Percentiles rank a stretch among this genome's conserved stretches.
phyloP scores from a whole-genome alignment of 768 basidiomycete genomes.

The Tricholoma saponaceum region DNA sequence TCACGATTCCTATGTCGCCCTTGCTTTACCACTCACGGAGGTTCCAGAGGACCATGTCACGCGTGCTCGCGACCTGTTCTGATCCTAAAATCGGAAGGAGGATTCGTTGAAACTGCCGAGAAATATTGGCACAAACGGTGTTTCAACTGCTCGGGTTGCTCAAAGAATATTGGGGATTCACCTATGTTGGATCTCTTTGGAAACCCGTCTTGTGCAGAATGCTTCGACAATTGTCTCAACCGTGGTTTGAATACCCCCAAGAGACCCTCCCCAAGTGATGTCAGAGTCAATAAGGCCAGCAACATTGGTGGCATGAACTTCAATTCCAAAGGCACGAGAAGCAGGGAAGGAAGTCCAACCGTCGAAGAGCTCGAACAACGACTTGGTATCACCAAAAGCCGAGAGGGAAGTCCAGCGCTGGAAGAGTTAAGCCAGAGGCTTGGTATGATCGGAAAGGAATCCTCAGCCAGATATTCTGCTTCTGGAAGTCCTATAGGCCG shows the following conservation, averaged over 20 bases:
- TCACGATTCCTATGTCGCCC: slow-evolving; percentile 69
- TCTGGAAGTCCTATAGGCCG: slow-evolving; percentile 13
- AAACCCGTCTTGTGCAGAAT: slow-evolving; percentile 72
- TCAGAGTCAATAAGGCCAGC: slow-evolving; percentile 25
- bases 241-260: slow-evolving; percentile 46
- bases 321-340: slow-evolving; percentile 29
- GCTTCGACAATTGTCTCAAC: slow-evolving; percentile 74
- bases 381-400: slow-evolving; percentile 50
- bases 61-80: slow-evolving; percentile 69
- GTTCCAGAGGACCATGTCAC: slow-evolving; percentile 72
- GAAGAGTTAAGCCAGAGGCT: slow-evolving; percentile 47
- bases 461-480: slow-evolving; percentile 17
- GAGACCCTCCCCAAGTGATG: slow-evolving; percentile 26
- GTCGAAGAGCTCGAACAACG: slow-evolving; percentile 63
- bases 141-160: slow-evolving; percentile 72
- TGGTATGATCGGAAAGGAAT: slow-evolving; percentile 33
- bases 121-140: slow-evolving; percentile 81
- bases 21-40: slow-evolving; percentile 70
- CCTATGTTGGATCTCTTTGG: slow-evolving; percentile 86
- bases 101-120: slow-evolving; percentile 66
- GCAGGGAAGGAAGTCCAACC: slow-evolving; percentile 53
- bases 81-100: slow-evolving; percentile 71
- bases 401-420: slow-evolving; percentile 51
- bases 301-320: slow-evolving; percentile 45
- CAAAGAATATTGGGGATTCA: slow-evolving; percentile 63